A percentile compares a stretch with the other conserved stretches of the same genome.
Evolutionary conservation across 495 filamentous ascomycete species (phyloP).

Genomic region (Podospora comata): DNA sequence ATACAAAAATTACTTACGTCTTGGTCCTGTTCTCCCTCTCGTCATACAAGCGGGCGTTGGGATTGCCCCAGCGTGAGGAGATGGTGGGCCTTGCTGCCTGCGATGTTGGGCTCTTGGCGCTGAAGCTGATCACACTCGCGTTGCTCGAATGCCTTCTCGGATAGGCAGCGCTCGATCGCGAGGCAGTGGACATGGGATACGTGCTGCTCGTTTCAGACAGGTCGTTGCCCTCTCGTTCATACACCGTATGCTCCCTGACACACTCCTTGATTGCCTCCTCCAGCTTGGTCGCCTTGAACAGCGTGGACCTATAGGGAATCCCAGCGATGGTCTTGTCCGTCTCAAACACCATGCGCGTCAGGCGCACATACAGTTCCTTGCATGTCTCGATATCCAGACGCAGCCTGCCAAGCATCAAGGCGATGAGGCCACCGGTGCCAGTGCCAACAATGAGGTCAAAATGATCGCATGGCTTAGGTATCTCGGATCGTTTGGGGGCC

Average conservation of each 20-base stretch:
- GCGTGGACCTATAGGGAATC: conserved; percentile 85
- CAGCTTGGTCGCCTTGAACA: conserved; percentile 94
- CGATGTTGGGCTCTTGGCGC: conserved; percentile 43
- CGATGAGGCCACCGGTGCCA: conserved; percentile 92
- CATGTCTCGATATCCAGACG: conserved; percentile 92
- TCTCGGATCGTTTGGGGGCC: conserved; percentile 78
- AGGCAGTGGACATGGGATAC: conserved; percentile 34
- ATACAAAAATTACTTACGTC: conserved; percentile 59
- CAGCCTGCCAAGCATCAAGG: conserved; percentile 90
- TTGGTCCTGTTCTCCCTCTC: conserved; percentile 82
- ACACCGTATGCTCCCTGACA: conserved; percentile 81
- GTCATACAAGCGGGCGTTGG: conserved; percentile 74
- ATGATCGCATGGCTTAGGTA: conserved; percentile 96
- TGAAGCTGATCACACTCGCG: conserved; percentile 61
- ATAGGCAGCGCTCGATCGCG: conserved; percentile 39
- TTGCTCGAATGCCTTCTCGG: conserved; percentile 55
- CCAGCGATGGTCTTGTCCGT: conserved; percentile 97
- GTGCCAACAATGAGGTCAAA: conserved; percentile 96
- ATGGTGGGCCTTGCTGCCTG: conserved; percentile 37
- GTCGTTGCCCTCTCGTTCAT: conserved; percentile 78
- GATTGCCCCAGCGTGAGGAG: conserved; percentile 53
- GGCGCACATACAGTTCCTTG: conserved; percentile 90
- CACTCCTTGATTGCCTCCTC: conserved; percentile 92
- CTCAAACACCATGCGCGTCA: conserved; percentile 92
- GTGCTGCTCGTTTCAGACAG: conserved; percentile 28